phyloP scores from a whole-genome alignment of 2,329 filamentous ascomycete species.

The Ophiostoma piceae region DNA sequence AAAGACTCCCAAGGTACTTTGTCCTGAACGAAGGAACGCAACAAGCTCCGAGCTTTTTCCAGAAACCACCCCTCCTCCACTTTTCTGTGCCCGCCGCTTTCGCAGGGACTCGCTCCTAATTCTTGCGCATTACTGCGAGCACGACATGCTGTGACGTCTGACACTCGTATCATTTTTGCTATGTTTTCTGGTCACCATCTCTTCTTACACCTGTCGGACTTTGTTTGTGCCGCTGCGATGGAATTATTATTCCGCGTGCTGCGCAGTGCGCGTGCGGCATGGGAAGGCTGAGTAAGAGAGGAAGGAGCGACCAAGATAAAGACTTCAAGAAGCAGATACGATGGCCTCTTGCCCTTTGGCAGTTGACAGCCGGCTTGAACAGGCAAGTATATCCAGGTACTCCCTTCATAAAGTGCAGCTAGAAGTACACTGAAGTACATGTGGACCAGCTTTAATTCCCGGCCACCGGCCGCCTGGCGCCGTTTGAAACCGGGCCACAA shows the following conservation, averaged over 20 bases:
- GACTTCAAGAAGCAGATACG: background rate
- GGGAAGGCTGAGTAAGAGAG: background rate
- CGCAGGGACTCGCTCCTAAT: background rate
- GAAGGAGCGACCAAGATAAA: background rate
- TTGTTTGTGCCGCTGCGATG: slow-evolving; percentile 4
- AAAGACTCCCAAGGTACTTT: background rate
- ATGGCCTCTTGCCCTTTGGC: background rate
- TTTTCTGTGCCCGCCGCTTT: slow-evolving; percentile 5
- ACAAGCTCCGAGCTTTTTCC: slow-evolving; percentile 17
- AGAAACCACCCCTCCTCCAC: slow-evolving; percentile 10
- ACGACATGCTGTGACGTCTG: slow-evolving; percentile 1
- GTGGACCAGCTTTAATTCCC: background rate
- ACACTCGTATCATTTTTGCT: background rate
- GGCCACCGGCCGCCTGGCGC: background rate
- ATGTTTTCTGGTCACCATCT: background rate
- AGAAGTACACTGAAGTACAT: background rate
- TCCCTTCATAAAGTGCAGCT: background rate
- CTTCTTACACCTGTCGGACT: background rate
- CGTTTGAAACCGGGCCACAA: background rate
- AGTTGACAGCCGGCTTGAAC: background rate
- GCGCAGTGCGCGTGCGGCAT: background rate
- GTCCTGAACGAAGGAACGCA: slow-evolving; percentile 6
- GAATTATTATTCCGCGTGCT: background rate
- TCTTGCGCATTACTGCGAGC: background rate
- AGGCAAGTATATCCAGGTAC: background rate